Base-by-base conservation (phyloP, 140 eudicot genomes). In the Anethum foeniculum region DNA sequence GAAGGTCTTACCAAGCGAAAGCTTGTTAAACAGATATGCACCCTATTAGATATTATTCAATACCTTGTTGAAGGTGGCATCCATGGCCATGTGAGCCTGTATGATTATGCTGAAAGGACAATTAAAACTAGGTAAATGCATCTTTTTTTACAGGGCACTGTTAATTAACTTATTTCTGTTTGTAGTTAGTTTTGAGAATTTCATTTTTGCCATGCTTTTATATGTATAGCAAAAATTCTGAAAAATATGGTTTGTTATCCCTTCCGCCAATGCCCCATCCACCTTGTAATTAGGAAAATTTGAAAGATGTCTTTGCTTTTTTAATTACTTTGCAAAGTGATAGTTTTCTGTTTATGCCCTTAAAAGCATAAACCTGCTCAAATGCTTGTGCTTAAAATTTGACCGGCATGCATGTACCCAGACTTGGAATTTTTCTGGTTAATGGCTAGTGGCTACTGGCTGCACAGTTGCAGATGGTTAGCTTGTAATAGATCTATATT, bases 21-120 rank as follows among this genome's bases (percentile, higher is more conserved):
- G 83, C 88, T 95, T 60, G 86, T 95, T 84, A 95, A 92, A 87
- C 97, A 92, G 78, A 88, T 92, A 62, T 92, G 97, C 88, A 86
- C 90, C 44, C 83, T 90, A 82, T 80, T 95, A 79, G 95, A 92
- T 82, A 87, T 95, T 84, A 81, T 95, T 62, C 97, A 95, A 77
- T 95, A 81, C 83, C 89, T 91, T 76, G 90, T 92, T 72, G 97
- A 88, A 82, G 99, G 97, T 77, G 99, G 99, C 25, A 80, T 95
- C 82, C 95, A 93, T 85, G 97, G 97, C 75, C 88, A 87, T 75
- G 47, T 91, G 78, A 92, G 91, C 81, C 91, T 95, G 21, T 93
- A 88, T 83, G 92, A 89, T 72, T 95, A 90, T 88, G 93, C 90
- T 68, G 96, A 91, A 86, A 81, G 86, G 79, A 89, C 89, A 81